Conservation (phyloP, 2,329 filamentous ascomycete species). For the Fusarium liriodendri region DNA sequence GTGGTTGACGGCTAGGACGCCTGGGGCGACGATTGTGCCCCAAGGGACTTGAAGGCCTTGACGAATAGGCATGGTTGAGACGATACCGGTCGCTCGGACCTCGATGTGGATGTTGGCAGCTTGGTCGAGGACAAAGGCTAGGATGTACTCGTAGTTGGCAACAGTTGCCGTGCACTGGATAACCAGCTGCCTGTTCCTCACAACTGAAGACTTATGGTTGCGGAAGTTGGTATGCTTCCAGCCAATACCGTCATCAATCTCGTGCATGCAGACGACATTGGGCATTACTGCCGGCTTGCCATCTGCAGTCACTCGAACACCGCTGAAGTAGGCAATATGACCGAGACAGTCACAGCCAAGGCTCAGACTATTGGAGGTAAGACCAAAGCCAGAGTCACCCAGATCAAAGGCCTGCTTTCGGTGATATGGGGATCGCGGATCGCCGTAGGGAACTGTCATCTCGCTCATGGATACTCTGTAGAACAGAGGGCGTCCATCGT, state of each 20-base stretch:
- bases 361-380: conserved; percentile 73
- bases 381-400: conserved; percentile 73
- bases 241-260: conserved; percentile 58
- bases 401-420: conserved; percentile 78
- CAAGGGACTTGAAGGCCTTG: conserved; percentile 63
- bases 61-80: conserved; percentile 55
- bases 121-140: conserved; percentile 59
- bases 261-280: conserved; percentile 52
- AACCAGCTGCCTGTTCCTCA: conserved; percentile 64
- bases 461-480: conserved; percentile 69
- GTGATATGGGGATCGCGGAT: conserved; percentile 71
- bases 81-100: conserved; percentile 52
- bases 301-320: conserved; percentile 48
- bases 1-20: conserved; percentile 71
- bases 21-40: conserved; percentile 68
- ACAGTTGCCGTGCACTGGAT: conserved; percentile 70
- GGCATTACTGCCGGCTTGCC: conserved; percentile 77
- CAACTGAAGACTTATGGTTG: conserved; percentile 64
- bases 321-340: conserved; percentile 59
- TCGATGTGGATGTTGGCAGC: conserved; percentile 52
- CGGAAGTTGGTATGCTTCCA: conserved; percentile 71
- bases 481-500: conserved; percentile 67
- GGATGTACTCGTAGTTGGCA: conserved; percentile 68
- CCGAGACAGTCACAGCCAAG: conserved; percentile 74
- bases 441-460: conserved; percentile 59